Conservation (phyloP, 1,139 yeast genomes). For the Geotrichum bryndzae region DNA sequence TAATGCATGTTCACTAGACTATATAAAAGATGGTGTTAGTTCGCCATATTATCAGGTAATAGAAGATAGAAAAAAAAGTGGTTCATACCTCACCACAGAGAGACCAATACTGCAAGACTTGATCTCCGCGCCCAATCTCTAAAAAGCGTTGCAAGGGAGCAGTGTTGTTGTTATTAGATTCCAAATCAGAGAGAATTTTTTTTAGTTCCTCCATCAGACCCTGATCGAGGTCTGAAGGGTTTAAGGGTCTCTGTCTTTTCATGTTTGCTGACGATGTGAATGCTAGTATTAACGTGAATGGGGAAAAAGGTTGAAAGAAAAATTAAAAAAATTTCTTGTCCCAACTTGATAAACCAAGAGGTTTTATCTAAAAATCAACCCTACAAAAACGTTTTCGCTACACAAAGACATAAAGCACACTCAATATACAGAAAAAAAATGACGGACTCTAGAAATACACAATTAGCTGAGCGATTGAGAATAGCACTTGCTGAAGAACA, state of each 20-base stretch:
- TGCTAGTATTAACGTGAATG: background rate
- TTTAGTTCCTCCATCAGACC: slow-evolving; percentile 12
- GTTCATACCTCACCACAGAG: slow-evolving; percentile 18
- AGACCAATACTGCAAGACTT: slow-evolving; percentile 20
- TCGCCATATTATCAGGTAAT: slow-evolving; percentile 13
- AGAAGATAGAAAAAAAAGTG: slow-evolving; percentile 4
- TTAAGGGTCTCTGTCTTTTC: slow-evolving; percentile 15
- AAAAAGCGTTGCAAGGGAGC: slow-evolving; percentile 20
- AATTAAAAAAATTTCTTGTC: slow-evolving; percentile 33
- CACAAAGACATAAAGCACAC: background rate
- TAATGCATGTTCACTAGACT: slow-evolving; percentile 24
- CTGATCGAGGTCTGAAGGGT: slow-evolving; percentile 11
- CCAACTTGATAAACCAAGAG: background rate
- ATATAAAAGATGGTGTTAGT: slow-evolving; percentile 18
- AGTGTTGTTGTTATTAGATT: slow-evolving; percentile 20
- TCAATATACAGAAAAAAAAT: background rate
- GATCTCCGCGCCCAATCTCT: slow-evolving; percentile 19
- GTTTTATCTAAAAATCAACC: background rate
- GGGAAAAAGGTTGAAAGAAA: slow-evolving; percentile 34
- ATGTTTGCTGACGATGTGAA: background rate
- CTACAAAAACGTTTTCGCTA: background rate
- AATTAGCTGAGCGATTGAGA: slow-evolving; percentile 38
- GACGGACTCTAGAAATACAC: background rate
- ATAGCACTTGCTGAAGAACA: slow-evolving; percentile 17
- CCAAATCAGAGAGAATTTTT: slow-evolving; percentile 1